Evolutionary conservation across 2,329 filamentous ascomycete species (phyloP).

Genomic region (Samsoniella hepiali): DNA sequence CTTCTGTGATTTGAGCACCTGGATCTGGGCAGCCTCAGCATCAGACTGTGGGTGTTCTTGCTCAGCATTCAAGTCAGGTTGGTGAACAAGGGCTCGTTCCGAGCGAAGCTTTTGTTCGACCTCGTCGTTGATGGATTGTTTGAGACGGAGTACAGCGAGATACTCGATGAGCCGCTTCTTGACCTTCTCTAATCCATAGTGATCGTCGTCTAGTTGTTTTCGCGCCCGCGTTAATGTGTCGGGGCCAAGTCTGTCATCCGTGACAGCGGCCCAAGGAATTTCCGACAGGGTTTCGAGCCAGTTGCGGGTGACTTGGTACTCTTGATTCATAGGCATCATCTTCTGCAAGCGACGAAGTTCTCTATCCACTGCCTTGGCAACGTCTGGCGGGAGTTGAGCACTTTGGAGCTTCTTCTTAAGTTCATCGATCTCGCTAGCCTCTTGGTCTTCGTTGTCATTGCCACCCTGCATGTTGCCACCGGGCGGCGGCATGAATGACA

Average conservation of each 20-base stretch:
- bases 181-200: constrained; percentile 94
- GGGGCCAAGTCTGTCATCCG: constrained; percentile 79
- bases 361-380: constrained; percentile 83
- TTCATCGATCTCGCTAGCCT: constrained; percentile 86
- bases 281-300: constrained; percentile 93
- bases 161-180: constrained; percentile 97
- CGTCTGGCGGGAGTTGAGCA: constrained; percentile 78
- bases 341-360: constrained; percentile 86
- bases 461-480: constrained; percentile 38
- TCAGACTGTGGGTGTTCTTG: constrained; percentile 29
- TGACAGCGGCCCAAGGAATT: constrained; percentile 85
- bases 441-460: constrained; percentile 66
- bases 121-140: constrained; percentile 83
- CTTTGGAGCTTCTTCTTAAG: constrained; percentile 82
- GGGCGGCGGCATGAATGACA: constrained; percentile 34
- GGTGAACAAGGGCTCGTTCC: constrained; percentile 46
- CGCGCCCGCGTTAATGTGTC: constrained; percentile 76
- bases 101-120: constrained; percentile 74
- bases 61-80: constrained; percentile 36
- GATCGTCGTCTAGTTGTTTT: constrained; percentile 90
- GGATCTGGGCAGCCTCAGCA: constrained; percentile 58
- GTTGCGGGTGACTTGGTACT: constrained; percentile 89
- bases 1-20: constrained; percentile 74
- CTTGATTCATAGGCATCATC: constrained; percentile 94
- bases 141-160: constrained; percentile 89